Evolutionary conservation across 2,329 filamentous ascomycete genomes (phyloP).

Genomic region (Tolypocladium endophyticum): DNA sequence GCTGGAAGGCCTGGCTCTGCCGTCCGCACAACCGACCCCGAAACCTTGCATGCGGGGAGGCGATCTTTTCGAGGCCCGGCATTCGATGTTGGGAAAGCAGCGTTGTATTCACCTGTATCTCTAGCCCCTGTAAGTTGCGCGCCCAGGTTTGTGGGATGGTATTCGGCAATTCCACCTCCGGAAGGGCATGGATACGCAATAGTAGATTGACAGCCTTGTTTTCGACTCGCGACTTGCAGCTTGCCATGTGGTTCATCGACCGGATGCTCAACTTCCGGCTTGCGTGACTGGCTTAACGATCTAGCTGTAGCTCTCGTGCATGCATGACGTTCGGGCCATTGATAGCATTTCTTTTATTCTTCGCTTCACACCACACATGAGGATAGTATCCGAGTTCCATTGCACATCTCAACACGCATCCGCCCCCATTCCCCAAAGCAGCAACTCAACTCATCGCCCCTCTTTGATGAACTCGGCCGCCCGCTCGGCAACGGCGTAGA

Average conservation of each 20-base stretch:
- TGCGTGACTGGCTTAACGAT: neutral
- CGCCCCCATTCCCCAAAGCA: neutral
- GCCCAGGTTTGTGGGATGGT: neutral
- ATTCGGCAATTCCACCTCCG: neutral
- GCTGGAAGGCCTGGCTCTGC: neutral
- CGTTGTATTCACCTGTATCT: neutral
- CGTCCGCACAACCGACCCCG: neutral
- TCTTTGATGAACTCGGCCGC: conserved; percentile 5
- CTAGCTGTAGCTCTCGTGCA: neutral
- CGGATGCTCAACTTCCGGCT: neutral
- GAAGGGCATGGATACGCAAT: too few species aligned
- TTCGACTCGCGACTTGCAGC: neutral
- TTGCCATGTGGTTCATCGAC: neutral
- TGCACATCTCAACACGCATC: neutral
- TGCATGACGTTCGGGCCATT: neutral
- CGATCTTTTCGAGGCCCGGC: neutral
- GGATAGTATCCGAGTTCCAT: neutral
- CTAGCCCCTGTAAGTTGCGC: neutral
- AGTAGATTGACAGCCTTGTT: neutral
- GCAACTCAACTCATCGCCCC: neutral
- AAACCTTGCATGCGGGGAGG: neutral
- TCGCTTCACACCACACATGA: neutral
- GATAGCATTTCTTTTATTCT: neutral
- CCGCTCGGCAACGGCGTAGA: conserved; percentile 9
- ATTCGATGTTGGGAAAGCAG: neutral